phyloP scores from a whole-genome alignment of 768 basidiomycete species.

The Pleurotus platypus region DNA sequence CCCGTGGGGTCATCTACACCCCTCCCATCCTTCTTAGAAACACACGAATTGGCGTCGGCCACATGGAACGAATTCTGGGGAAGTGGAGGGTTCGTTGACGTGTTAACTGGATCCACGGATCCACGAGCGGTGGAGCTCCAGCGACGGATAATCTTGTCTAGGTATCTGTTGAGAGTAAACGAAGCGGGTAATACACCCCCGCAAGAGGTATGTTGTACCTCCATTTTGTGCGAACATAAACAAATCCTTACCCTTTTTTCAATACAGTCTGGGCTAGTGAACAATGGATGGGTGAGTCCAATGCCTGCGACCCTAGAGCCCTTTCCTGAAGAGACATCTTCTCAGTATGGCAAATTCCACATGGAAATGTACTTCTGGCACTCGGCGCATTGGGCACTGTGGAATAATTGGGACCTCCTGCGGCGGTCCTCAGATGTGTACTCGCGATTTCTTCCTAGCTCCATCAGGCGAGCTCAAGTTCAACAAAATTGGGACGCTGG shows the following conservation, averaged over 20 bases:
- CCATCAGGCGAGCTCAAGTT: constrained; percentile 43
- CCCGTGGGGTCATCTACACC: constrained; percentile 6
- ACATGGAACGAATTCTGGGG: constrained; percentile 49
- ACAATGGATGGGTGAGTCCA: constrained; percentile 50
- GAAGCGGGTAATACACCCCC: constrained; percentile 54
- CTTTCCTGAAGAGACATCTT: too few species aligned
- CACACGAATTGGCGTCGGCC: constrained; percentile 29
- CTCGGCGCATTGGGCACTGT: constrained; percentile 53
- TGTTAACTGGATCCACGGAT: constrained; percentile 46
- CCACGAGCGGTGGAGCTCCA: constrained; percentile 51
- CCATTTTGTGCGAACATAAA: neutral
- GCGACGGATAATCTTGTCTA: constrained; percentile 50
- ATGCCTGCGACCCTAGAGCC: too few species aligned
- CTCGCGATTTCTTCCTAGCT: constrained; percentile 40
- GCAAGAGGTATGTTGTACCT: constrained; percentile 43
- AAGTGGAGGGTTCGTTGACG: constrained; percentile 47
- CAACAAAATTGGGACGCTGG: constrained; percentile 51
- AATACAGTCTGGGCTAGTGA: constrained; percentile 47
- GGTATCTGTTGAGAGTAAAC: constrained; percentile 57
- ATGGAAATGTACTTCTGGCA: constrained; percentile 62
- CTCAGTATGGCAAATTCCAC: constrained; percentile 50
- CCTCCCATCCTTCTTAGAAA: constrained; percentile 18
- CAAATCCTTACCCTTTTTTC: neutral
- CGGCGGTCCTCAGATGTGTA: constrained; percentile 40
- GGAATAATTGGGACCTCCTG: constrained; percentile 60